Conservation (phyloP, 495 filamentous ascomycete species). For the Hypoxylon perforatum region DNA sequence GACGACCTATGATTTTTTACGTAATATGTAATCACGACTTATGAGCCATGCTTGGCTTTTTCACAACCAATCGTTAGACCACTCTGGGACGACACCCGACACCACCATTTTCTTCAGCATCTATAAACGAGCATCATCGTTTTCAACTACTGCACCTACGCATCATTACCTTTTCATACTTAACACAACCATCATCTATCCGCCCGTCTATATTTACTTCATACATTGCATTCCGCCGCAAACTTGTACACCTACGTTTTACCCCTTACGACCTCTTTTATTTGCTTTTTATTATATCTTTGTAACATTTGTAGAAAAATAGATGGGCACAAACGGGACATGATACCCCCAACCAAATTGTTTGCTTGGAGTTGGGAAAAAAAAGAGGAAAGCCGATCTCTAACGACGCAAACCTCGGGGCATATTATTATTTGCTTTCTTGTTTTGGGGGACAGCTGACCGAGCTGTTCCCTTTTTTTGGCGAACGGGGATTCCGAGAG, state of each 20-base stretch:
- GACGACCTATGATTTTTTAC: conserved; percentile 37
- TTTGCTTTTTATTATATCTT: conserved; percentile 18
- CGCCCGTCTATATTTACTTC: conserved; percentile 14
- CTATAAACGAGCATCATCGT: conserved; percentile 20
- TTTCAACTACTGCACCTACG: conserved; percentile 3
- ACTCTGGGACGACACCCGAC: conserved; percentile 18
- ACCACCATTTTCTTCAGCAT: conserved; percentile 11
- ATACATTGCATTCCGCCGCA: conserved; percentile 14
- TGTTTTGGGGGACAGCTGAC: conserved; percentile 1
- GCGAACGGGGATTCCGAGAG: conserved; percentile 3
- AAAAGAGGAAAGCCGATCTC: conserved; percentile 17
- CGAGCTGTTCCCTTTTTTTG: background rate
- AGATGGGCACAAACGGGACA: conserved; percentile 40
- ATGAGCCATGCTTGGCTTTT: conserved; percentile 39
- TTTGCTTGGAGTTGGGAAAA: conserved; percentile 34
- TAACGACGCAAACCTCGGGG: conserved; percentile 17
- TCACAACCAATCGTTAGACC: conserved; percentile 23
- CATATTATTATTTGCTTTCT: conserved; percentile 24
- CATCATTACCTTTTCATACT: conserved; percentile 12
- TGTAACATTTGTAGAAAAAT: conserved; percentile 29
- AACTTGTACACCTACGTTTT: conserved; percentile 24
- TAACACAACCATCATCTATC: conserved; percentile 1
- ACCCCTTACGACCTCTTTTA: conserved; percentile 23
- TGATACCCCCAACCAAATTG: conserved; percentile 42
- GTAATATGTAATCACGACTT: conserved; percentile 45